Base-by-base conservation (phyloP, 768 basidiomycete species). In the Macrocybe gigantea region DNA sequence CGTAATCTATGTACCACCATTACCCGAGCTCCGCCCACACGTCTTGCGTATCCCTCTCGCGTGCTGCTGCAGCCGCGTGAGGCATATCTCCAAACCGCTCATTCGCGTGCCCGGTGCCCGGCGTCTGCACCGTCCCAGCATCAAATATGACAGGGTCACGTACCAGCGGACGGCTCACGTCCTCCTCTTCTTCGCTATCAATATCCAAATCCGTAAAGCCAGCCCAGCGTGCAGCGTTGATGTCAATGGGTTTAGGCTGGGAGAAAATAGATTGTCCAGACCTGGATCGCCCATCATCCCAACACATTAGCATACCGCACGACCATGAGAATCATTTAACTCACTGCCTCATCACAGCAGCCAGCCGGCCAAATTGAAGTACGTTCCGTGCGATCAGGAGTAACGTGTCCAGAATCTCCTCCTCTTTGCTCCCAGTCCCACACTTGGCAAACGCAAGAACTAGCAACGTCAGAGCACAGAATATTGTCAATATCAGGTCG, bases 341-440 rank as follows among this genome's bases (percentile, higher is more conserved):
- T 55, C 61, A 95, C 93, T 93, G 90, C 67, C 94, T 78, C 80
- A 97, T 87, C 43, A 98, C 92, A 14, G 90, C 78, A 12, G 93
- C 95, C 12, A 99, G 74, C 22, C 94, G 81, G 30, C 88, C 84
- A 60, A 97, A 97, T 56, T 94, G 92, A 47, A 99, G 78, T 48
- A 93, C 80, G 61, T 97, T 98, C 37, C 95, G 80, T 13, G 88
- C 91, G 54, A 98, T 83, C 29, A 98, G 82, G 22, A 98, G 72
- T 45, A 97, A 70, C 2, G 92, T 96, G 61, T 98, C 96, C 41
- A 98, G 76, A 1, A 98, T 71, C 59, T 96, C 94, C 67, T 99
- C 95, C 59, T 92, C 88, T 68, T 90, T 91, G 63, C 88, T 91
- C 34, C 82, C 80, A 31, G 79, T 60, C 15, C 84, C 85, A 62